phyloP scores from a whole-genome alignment of 352 stramenopile genomes.

The Pythium plurisporium region DNA sequence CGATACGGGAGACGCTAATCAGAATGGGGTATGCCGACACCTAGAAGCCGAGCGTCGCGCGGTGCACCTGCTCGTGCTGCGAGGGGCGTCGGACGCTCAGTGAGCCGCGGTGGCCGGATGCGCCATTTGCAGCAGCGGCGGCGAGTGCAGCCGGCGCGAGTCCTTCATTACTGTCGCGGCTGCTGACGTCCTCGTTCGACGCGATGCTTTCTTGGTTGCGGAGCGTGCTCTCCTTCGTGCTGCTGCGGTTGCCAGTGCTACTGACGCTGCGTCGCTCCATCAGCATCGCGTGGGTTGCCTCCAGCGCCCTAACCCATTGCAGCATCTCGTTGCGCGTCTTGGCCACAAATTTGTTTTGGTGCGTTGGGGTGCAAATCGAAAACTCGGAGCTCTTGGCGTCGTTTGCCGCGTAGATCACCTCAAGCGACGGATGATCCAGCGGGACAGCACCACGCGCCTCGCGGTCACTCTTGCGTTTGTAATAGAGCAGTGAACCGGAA shows the following conservation, averaged over 20 bases:
- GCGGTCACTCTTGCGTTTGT: conserved; percentile 76
- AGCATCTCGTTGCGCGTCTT: conserved; percentile 74
- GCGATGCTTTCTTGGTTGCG: conserved; percentile 24
- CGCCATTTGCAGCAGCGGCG: background rate
- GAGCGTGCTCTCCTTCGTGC: conserved; percentile 25
- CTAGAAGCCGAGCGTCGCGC: conserved; percentile 71
- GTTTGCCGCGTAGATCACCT: conserved; percentile 66
- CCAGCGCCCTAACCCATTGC: conserved; percentile 58
- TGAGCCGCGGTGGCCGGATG: background rate
- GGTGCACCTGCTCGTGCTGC: conserved; percentile 28
- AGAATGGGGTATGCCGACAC: background rate
- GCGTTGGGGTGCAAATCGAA: conserved; percentile 65
- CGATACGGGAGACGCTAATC: conserved; percentile 1
- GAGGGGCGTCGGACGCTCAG: conserved; percentile 13
- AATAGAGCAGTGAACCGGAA: conserved; percentile 63
- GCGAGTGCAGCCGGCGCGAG: conserved; percentile 11
- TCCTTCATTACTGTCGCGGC: conserved; percentile 13
- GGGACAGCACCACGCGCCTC: conserved; percentile 64
- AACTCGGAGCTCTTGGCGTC: conserved; percentile 74
- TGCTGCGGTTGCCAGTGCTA: conserved; percentile 10
- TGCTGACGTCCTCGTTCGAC: conserved; percentile 20
- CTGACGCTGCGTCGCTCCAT: conserved; percentile 27
- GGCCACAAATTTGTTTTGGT: conserved; percentile 69
- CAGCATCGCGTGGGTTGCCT: conserved; percentile 47
- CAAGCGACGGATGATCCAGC: conserved; percentile 56